These are phyloP conservation scores for Stellera chamaejasme DNA, from an alignment of 345 rosid species.

Conservation along the genomic window DNA sequence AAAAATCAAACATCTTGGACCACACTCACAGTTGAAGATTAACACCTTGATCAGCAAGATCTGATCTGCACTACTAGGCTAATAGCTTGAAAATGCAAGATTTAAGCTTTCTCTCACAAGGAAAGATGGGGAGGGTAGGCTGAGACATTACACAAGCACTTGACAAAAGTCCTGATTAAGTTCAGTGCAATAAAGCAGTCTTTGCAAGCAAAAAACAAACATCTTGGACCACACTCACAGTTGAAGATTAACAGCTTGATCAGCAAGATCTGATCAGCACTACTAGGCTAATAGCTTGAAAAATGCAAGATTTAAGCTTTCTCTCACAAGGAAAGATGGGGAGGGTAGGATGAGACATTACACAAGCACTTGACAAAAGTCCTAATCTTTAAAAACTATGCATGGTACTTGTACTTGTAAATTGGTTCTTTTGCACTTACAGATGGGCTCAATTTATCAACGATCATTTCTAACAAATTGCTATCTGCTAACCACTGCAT, in stretches of 20 bases:
- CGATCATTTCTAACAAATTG: conserved; percentile 89
- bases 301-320: background rate
- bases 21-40: too few relatives aligned
- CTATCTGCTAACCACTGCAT: conserved; percentile 98
- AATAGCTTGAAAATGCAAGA: background rate
- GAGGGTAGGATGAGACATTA: background rate
- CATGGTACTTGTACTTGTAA: background rate
- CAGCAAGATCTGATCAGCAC: too few relatives aligned
- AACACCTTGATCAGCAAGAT: too few relatives aligned
- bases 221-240: too few relatives aligned
- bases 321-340: background rate
- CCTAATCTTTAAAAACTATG: background rate
- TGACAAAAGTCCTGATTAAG: background rate
- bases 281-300: too few relatives aligned
- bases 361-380: background rate
- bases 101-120: background rate
- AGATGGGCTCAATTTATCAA: conserved; percentile 80
- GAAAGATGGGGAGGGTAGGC: background rate
- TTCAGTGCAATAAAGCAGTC: too few relatives aligned
- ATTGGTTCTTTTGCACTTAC: conserved; percentile 35
- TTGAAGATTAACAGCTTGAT: too few relatives aligned
- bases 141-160: background rate
- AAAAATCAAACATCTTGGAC: too few relatives aligned
- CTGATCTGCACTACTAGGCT: too few relatives aligned
- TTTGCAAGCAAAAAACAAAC: too few relatives aligned